Conservation (phyloP, 2,329 filamentous ascomycete species). For the Aspergillus candidus region DNA sequence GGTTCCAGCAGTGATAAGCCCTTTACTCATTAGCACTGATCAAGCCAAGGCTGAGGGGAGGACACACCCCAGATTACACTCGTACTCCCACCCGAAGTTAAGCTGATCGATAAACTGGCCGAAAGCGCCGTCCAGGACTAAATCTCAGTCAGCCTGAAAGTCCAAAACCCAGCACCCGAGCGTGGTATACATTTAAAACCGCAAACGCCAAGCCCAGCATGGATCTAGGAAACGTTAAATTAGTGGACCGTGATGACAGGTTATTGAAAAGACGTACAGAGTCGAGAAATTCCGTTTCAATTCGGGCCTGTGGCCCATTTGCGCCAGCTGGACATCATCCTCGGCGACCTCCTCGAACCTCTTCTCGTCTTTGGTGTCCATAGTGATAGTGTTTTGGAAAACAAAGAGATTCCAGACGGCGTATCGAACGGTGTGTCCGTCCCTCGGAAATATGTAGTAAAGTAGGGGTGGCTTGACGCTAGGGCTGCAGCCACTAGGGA, state of each 20-base stretch:
- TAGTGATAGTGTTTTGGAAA: background rate
- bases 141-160: conserved; percentile 4
- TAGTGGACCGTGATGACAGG: background rate
- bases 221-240: conserved; percentile 25
- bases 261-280: conserved; percentile 24
- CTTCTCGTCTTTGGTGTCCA: conserved; percentile 8
- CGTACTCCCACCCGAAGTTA: conserved; percentile 66
- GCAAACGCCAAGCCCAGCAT: conserved; percentile 58
- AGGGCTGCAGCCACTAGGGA: background rate
- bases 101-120: conserved; percentile 52
- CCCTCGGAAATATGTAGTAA: too few species aligned
- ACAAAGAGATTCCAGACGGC: too few species aligned
- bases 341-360: conserved; percentile 3
- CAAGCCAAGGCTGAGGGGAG: background rate
- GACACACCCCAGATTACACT: conserved; percentile 64
- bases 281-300: conserved; percentile 53
- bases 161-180: background rate
- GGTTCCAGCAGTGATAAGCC: conserved; percentile 53
- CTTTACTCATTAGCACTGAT: conserved; percentile 8
- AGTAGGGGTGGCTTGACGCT: background rate
- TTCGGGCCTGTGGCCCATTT: conserved; percentile 52
- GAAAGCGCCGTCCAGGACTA: conserved; percentile 55
- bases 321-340: conserved; percentile 43
- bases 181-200: conserved; percentile 46
- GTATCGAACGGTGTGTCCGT: too few species aligned